Percentiles rank a stretch among this genome's conserved stretches.
Evolutionary conservation across 495 filamentous ascomycete genomes (phyloP).

Genomic region (Penicillium roqueforti): DNA sequence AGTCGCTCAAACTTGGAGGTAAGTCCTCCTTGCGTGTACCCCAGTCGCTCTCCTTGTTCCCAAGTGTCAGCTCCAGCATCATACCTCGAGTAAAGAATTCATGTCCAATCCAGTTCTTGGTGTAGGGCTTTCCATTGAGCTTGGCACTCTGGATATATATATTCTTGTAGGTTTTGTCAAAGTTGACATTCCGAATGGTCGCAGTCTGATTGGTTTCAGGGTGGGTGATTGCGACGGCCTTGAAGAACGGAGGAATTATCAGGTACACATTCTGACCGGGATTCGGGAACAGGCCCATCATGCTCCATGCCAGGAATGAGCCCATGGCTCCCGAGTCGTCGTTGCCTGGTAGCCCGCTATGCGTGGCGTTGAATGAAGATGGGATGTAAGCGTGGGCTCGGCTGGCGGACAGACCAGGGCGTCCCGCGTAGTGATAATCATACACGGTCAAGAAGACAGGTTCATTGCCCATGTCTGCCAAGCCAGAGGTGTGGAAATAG

Average conservation of each 20-base stretch:
- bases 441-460: slow-evolving; percentile 67
- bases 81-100: slow-evolving; percentile 69
- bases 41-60: slow-evolving; percentile 62
- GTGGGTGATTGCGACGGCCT: slow-evolving; percentile 57
- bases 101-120: slow-evolving; percentile 68
- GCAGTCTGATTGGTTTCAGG: slow-evolving; percentile 58
- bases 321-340: slow-evolving; percentile 62
- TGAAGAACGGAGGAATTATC: slow-evolving; percentile 64
- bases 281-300: slow-evolving; percentile 59
- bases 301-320: slow-evolving; percentile 54
- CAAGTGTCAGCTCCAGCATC: slow-evolving; percentile 63
- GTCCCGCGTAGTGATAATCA: slow-evolving; percentile 68
- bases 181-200: slow-evolving; percentile 57
- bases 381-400: slow-evolving; percentile 65
- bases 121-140: slow-evolving; percentile 61
- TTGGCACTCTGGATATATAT: slow-evolving; percentile 68
- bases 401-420: slow-evolving; percentile 58
- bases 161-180: slow-evolving; percentile 51
- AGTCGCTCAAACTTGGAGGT: slow-evolving; percentile 47
- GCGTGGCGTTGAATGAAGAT: slow-evolving; percentile 53
- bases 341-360: slow-evolving; percentile 63
- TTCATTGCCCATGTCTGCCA: slow-evolving; percentile 71
- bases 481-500: slow-evolving; percentile 61
- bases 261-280: slow-evolving; percentile 66
- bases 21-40: slow-evolving; percentile 60